Base-by-base conservation (phyloP, 1,284 basidiomycete species). In the Naganishia sp. region DNA sequence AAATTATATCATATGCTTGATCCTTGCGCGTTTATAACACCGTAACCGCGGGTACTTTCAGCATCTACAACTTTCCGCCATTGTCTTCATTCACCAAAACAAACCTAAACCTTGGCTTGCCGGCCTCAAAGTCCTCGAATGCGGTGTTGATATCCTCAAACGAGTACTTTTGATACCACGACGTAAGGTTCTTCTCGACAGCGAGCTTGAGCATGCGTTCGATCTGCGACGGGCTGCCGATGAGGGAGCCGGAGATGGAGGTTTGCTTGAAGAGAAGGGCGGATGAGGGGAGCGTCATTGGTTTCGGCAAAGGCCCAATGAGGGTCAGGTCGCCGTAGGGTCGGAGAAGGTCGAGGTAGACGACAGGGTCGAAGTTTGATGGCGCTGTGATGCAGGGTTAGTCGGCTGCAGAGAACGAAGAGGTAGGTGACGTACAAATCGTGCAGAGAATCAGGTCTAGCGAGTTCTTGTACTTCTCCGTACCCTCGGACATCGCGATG, bases 381-480 rank as follows among this genome's bases (percentile, higher is more conserved):
- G 69, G 70, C 59, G 71, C 73, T 73, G 54, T 2, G 25, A 16
- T 31, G 13, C 11, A 28, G 25, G 25, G 25, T 23, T 50, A 46
- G 45, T 28, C 10, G 6, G 28, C n/a, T 16, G 50, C 21, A 16
- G 75, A 70, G 74, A 76, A 64, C 63, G 54, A 63, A 50, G 28
- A 44, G 6, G 6, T 13, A 71, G 21, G 21, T 2, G 39, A 56
- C 67, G 70, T 53, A 76, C 75, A 81, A 66, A 81, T 78, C 53
- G 81, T 82, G 65, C 74, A 73, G 67, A 83, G 72, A 72, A 83
- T 79, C 33, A 83, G 69, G 71, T 83, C 82, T 48, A 83, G 73
- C 28, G 77, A 72, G 36, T 77, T 72, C 55, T 66, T 66, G 74
- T 81, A 74, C 78, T 78, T 18, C 3, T 53, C 31, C 25, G 50